Conservation (phyloP, 306 rosid genomes). For the Fragaria ananassa region DNA sequence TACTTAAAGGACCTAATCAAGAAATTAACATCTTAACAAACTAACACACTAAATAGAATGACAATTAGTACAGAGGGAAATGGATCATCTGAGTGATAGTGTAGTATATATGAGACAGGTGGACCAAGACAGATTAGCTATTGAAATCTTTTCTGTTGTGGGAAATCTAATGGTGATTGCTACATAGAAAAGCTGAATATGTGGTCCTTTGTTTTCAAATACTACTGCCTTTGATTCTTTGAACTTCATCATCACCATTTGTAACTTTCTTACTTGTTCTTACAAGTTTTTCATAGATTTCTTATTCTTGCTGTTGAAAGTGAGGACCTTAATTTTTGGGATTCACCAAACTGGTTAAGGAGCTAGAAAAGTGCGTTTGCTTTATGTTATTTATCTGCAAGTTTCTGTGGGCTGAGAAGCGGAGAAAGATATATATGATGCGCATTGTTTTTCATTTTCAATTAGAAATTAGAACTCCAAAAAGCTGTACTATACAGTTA, state of each 20-base stretch:
- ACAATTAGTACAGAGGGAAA: not conserved
- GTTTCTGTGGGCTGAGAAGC: not conserved
- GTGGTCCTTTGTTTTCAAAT: conserved; percentile 35
- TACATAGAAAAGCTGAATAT: conserved; percentile 22
- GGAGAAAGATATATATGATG: not conserved
- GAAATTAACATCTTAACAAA: not conserved
- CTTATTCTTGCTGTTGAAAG: conserved; percentile 24
- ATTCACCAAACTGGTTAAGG: not conserved
- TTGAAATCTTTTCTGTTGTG: conserved; percentile 24
- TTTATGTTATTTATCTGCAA: not conserved
- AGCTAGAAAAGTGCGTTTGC: not conserved
- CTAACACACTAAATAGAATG: not conserved
- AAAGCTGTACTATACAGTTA: not conserved
- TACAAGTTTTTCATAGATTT: conserved; percentile 11
- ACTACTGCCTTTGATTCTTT: conserved; percentile 16
- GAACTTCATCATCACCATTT: conserved; percentile 27
- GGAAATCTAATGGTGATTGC: conserved; percentile 28
- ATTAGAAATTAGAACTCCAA: not conserved
- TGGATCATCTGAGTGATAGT: conserved; percentile 12
- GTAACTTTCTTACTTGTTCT: conserved; percentile 11
- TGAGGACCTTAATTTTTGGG: conserved; percentile 6
- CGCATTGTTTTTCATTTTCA: not conserved
- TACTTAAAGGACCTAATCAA: not conserved
- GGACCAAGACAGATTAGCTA: conserved; percentile 28
- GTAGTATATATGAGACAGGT: conserved; percentile 4